Base-by-base conservation (phyloP, 805 yeast genomes). In the Lachancea fermentati region DNA sequence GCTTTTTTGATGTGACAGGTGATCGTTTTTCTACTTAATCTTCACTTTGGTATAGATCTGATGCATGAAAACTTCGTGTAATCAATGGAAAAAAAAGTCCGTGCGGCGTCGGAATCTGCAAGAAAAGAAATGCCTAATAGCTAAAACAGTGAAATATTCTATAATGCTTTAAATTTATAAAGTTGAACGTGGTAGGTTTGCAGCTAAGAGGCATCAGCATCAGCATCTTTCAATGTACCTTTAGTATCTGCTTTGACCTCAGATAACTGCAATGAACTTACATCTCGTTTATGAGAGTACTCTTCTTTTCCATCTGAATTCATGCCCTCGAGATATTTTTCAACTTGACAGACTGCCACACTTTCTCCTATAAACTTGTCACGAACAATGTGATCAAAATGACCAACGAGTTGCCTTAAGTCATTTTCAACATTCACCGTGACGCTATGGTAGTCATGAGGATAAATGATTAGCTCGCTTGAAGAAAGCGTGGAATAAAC, bases 371-470 rank as follows among this genome's bases (percentile, higher is more conserved):
- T 34, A 30, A 55, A 44, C 15, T 45, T 36, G n/a, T 56, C 60
- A 19, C 54, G 47, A 4, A 50, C 52, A 25, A 57, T 42, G 15
- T 30, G 41, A 39, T 53, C 50, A n/a, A 60, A 46, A 38, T 53
- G 59, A 0, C 67, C 66, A 52, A 64, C 60, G 12, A 78, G 51
- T 24, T 59, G 41, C 31, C 63, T 63, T 40, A 81, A 51, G 32
- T 71, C 71, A 19, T 60, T 55, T 43, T 75, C 78, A 24, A 65
- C 60, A 36, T 66, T 66, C 17, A 59, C 55, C 4, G 71, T 63
- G 12, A 62, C 51, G 25, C 51, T 52, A 41, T 60, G 57, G 35
- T 60, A 61, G 6, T 59, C 51, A 18, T 58, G 63, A 3, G 74
- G 68, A 32, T 45, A 57, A 3, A 55, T 39, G 7, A 56, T 36